Evolutionary conservation across 116 monocot genomes (phyloP).

Genomic region (Trichopus zeylanicus): DNA sequence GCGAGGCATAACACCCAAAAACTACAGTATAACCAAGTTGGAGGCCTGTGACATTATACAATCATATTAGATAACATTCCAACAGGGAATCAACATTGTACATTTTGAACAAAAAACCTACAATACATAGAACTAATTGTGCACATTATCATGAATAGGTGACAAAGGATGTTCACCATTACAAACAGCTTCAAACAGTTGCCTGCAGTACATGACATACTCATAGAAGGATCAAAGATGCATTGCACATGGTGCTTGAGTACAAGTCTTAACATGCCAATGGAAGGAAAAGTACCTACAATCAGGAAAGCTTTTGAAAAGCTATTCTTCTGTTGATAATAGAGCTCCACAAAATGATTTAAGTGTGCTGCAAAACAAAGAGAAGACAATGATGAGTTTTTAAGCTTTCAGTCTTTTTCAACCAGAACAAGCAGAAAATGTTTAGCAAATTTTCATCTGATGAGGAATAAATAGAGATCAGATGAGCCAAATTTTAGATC

Average conservation of each 20-base stretch:
- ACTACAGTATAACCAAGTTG: conserved; percentile 94
- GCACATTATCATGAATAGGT: no score
- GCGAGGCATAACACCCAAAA: conserved; percentile 92
- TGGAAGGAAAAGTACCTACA: conserved; percentile 42
- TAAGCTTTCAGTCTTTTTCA: no score
- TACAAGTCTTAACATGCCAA: background rate
- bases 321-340: conserved; percentile 39
- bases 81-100: background rate
- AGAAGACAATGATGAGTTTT: no score
- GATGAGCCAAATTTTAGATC: no score
- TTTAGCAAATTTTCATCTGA: no score
- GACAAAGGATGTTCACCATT: no score
- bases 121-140: no score
- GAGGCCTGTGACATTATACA: conserved; percentile 38
- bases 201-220: background rate
- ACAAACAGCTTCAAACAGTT: no score
- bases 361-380: conserved; percentile 81
- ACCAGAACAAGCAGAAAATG: no score
- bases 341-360: conserved; percentile 81
- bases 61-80: background rate
- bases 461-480: no score
- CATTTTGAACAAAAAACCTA: no score
- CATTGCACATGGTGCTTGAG: background rate
- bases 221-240: background rate
- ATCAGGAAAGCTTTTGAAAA: conserved; percentile 51